A percentile compares a stretch with the other conserved stretches of the same genome.
These are phyloP conservation scores for Eucalyptus sp. DNA, from an alignment of 345 rosid genomes.

Conservation along the genomic window DNA sequence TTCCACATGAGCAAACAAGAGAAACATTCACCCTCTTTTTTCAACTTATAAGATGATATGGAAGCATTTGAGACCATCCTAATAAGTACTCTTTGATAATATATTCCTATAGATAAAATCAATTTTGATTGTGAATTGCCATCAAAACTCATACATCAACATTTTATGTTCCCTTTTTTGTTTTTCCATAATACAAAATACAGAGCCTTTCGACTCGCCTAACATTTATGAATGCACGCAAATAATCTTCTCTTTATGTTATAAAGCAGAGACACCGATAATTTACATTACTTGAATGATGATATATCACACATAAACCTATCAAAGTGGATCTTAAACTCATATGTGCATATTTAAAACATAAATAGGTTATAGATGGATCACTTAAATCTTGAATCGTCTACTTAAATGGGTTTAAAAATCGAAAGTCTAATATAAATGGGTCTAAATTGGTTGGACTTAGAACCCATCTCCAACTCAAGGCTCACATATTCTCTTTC, in stretches of 20 bases:
- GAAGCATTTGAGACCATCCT: background rate
- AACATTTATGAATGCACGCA: background rate
- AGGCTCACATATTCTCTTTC: background rate
- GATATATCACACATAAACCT: background rate
- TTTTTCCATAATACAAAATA: background rate
- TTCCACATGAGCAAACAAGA: background rate
- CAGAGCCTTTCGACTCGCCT: rapidly evolving
- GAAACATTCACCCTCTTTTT: background rate
- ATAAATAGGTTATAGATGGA: background rate
- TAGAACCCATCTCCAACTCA: background rate
- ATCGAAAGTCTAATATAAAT: too few relatives aligned
- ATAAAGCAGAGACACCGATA: rapidly evolving
- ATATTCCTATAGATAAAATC: background rate
- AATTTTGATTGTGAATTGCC: background rate
- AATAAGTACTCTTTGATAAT: background rate
- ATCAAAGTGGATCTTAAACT: too few relatives aligned
- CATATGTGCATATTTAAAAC: background rate
- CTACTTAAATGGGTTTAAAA: background rate
- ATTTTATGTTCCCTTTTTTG: too few relatives aligned
- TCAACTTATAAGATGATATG: background rate
- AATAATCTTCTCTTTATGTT: background rate
- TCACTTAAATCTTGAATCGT: rapidly evolving
- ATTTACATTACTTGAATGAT: background rate
- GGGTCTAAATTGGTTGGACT: background rate
- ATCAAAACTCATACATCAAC: background rate